phyloP scores from a whole-genome alignment of 2,329 filamentous ascomycete species.

The Claviceps quebecensis region DNA sequence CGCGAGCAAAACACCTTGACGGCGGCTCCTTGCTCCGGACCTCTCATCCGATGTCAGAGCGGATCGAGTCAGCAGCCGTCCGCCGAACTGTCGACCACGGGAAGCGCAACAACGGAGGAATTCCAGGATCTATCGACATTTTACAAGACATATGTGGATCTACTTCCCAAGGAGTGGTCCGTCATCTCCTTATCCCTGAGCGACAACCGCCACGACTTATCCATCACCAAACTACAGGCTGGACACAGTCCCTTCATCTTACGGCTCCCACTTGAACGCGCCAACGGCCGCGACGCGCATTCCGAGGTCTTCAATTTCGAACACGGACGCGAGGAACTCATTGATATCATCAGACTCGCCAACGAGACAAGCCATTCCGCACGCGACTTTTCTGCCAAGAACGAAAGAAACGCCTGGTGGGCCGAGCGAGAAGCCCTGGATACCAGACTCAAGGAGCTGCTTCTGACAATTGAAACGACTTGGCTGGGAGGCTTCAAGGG shows the following conservation, averaged over 20 bases:
- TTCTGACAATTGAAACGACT: slow-evolving; percentile 76
- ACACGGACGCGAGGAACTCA: slow-evolving; percentile 63
- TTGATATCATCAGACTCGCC: slow-evolving; percentile 67
- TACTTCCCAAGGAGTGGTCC: slow-evolving; percentile 71
- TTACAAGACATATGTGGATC: slow-evolving; percentile 69
- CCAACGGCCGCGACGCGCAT: slow-evolving; percentile 67
- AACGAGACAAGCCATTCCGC: slow-evolving; percentile 70
- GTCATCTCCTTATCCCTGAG: slow-evolving; percentile 76
- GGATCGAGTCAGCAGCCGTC: neutral
- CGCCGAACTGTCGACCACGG: neutral
- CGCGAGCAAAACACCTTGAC: slow-evolving; percentile 44
- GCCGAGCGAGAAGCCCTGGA: slow-evolving; percentile 70
- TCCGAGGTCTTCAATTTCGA: slow-evolving; percentile 70
- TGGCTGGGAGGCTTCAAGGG: slow-evolving; percentile 94
- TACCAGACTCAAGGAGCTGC: slow-evolving; percentile 56
- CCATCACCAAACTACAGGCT: slow-evolving; percentile 71
- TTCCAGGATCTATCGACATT: slow-evolving; percentile 47
- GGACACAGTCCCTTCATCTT: slow-evolving; percentile 71
- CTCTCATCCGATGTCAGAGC: slow-evolving; percentile 22
- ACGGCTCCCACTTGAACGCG: slow-evolving; percentile 69
- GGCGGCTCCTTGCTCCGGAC: neutral
- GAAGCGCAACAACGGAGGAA: slow-evolving; percentile 22
- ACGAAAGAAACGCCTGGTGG: slow-evolving; percentile 80
- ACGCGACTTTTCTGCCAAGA: slow-evolving; percentile 58
- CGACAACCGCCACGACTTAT: slow-evolving; percentile 70